These are phyloP conservation scores for Fusarium redolens DNA, from an alignment of 2,329 filamentous ascomycete genomes.

Conservation along the genomic window DNA sequence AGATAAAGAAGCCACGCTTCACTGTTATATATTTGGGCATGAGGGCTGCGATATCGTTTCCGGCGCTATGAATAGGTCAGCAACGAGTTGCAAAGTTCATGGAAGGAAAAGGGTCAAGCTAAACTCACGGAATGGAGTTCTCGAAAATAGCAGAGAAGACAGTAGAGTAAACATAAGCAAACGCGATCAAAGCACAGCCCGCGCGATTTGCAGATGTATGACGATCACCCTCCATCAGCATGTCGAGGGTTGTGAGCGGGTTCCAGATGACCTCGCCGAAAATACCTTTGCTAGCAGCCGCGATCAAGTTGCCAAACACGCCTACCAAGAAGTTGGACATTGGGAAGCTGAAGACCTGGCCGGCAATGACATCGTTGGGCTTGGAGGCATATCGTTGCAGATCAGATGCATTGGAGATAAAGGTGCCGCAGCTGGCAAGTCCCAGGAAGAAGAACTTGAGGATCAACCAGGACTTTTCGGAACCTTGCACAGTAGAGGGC, in stretches of 20 bases:
- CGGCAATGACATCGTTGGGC: constrained; percentile 1
- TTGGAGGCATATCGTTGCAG: not conserved
- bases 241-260: constrained; percentile 1
- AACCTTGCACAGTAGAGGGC: not conserved
- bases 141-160: constrained; percentile 5
- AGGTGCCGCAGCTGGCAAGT: constrained; percentile 5
- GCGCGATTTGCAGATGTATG: constrained; percentile 8
- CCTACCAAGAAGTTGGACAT: constrained; percentile 14
- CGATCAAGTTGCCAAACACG: constrained; percentile 3
- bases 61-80: not conserved
- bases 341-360: not conserved
- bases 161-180: constrained; percentile 11
- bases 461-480: constrained; percentile 14
- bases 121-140: constrained; percentile 8
- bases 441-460: constrained; percentile 15
- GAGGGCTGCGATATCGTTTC: constrained; percentile 13
- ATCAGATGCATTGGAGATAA: constrained; percentile 7
- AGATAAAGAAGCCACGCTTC: constrained; percentile 16
- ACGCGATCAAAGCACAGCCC: constrained; percentile 4
- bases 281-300: constrained; percentile 12
- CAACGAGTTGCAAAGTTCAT: fast-evolving
- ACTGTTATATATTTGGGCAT: constrained; percentile 18
- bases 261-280: constrained; percentile 18
- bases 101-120: fast-evolving
- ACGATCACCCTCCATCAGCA: constrained; percentile 4